Percentiles rank a stretch among this genome's conserved stretches.
Evolutionary conservation across 2,329 filamentous ascomycete species (phyloP).

Genomic region (Cladosporium sp.): DNA sequence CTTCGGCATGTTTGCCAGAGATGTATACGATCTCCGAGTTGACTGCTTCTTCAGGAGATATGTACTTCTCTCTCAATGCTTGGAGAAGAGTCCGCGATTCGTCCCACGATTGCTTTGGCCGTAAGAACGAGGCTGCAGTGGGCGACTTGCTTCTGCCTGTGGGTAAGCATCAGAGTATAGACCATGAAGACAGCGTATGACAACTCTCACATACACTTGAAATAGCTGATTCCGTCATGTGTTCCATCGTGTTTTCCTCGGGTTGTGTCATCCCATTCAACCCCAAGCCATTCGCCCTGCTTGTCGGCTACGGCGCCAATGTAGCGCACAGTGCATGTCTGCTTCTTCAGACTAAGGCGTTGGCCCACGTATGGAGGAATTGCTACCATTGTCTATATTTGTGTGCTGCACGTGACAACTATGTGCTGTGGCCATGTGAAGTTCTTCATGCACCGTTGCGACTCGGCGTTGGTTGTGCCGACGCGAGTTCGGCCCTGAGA

Average conservation of each 20-base stretch:
- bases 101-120: constrained; percentile 69
- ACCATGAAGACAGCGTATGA: background rate
- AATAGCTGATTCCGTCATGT: constrained; percentile 75
- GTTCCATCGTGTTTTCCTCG: constrained; percentile 89
- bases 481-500: constrained; percentile 1
- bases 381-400: background rate
- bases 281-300: constrained; percentile 78
- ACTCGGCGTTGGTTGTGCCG: constrained; percentile 9
- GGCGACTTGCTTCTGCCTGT: constrained; percentile 59
- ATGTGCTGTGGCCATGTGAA: background rate
- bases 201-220: constrained; percentile 59
- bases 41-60: constrained; percentile 44
- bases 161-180: constrained; percentile 22
- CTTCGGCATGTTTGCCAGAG: constrained; percentile 79
- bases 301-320: constrained; percentile 73
- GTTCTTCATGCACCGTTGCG: background rate
- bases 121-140: constrained; percentile 81
- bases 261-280: constrained; percentile 89
- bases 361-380: constrained; percentile 49
- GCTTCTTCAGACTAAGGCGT: constrained; percentile 73
- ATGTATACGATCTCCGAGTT: constrained; percentile 60
- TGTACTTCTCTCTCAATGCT: constrained; percentile 81
- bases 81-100: constrained; percentile 67
- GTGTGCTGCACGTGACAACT: background rate
- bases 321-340: constrained; percentile 80